Evolutionary conservation across 805 yeast species (phyloP).

Genomic region (Cyberlindnera japonica): DNA sequence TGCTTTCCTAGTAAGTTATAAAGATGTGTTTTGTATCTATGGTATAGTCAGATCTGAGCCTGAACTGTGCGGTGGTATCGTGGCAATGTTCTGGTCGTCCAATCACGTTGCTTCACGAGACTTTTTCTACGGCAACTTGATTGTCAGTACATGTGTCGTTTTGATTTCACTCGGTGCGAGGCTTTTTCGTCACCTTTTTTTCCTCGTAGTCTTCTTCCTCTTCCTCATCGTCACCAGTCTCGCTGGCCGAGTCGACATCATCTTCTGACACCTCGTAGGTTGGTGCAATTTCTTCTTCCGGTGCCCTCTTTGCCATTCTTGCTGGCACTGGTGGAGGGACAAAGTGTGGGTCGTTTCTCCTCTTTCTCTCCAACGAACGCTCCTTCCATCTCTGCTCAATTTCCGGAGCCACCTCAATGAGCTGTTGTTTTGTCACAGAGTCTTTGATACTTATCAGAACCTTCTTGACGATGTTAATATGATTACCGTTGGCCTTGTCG

Average conservation of each 20-base stretch:
- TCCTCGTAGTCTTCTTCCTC: conserved; percentile 5
- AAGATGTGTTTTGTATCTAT: no score
- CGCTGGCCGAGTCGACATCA: no score
- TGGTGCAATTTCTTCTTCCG: conserved; percentile 12
- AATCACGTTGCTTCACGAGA: no score
- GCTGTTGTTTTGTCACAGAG: conserved; percentile 76
- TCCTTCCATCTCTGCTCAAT: conserved; percentile 62
- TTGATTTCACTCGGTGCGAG: conserved; percentile 5
- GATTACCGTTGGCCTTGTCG: conserved; percentile 88
- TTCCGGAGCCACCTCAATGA: conserved; percentile 51
- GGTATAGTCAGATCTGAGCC: no score
- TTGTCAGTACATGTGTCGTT: not conserved
- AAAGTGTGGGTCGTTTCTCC: conserved; percentile 6
- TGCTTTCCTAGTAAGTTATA: no score
- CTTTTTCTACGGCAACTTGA: no score
- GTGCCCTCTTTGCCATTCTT: conserved; percentile 1
- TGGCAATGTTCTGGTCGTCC: no score
- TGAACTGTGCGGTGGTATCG: no score
- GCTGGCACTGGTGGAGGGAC: conserved; percentile 6
- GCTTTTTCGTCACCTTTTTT: conserved; percentile 7
- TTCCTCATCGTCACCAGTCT: no score
- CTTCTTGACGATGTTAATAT: conserved; percentile 72
- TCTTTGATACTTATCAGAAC: conserved; percentile 83
- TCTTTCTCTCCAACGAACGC: conserved; percentile 38
- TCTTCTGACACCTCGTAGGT: no score